Base-by-base conservation (phyloP, 768 basidiomycete genomes). In the Pulveroboletus sp. region DNA sequence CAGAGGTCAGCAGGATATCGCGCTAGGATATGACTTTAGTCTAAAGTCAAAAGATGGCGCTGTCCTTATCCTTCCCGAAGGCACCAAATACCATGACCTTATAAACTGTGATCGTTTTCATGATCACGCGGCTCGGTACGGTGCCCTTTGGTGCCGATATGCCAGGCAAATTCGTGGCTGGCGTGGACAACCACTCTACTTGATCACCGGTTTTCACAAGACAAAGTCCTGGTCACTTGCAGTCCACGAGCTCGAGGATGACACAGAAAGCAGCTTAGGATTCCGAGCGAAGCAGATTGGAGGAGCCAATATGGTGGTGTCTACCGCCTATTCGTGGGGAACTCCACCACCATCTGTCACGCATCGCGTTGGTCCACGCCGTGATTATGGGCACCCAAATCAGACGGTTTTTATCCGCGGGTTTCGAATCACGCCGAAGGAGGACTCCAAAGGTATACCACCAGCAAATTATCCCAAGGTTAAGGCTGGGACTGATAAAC, bases 61-160 rank as follows among this genome's bases (percentile, higher is more conserved):
- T 7, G 45, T 69, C 8, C 55, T 72, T 5, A 49, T 64, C n/a
- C 58, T 72, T 19, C 69, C 70, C 0, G 58, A 67, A 27, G 71
- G 68, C 1, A 63, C 67, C 0, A 24, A 31, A 11, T 53, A 53
- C 5, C 31, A 49, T 13, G 57, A 63, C 13, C 60, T 68, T n/a
- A 54, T 50, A 14, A 60, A 68, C n/a, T 24, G 47, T 0, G 22
- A 14, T 20, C 37, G 27, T 16, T 65, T 68, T 20, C 22, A 49
- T 3, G 48, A 58, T 1, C 58, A 59, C 19, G 64, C 65, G 1
- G 40, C 36, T 9, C 6, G 19, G 12, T 49, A 65, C 46, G 67
- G 48, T 1, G 40, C 26, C 9, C 48, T 44, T 2, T 70, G 68
- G 68, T 71, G 65, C 43, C 29, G 45, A 22, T 64, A 60, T 29